phyloP scores from a whole-genome alignment of 2,329 filamentous ascomycete species.

The Spiromastix sp. region DNA sequence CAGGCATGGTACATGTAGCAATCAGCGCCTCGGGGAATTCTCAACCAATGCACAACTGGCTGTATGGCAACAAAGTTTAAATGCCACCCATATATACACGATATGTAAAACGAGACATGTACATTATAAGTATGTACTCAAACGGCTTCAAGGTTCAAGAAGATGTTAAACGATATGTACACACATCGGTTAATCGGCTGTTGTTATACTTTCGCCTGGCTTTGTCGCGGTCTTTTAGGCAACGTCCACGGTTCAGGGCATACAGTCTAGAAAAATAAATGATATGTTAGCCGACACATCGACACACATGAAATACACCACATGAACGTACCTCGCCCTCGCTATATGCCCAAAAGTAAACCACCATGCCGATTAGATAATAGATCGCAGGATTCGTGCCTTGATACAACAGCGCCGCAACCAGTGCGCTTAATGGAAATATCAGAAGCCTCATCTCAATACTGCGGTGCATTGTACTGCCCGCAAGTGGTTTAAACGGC shows the following conservation, averaged over 20 bases:
- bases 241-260: slow-evolving; percentile 62
- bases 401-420: slow-evolving; percentile 75
- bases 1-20: too few relatives aligned
- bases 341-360: slow-evolving; percentile 96
- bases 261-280: slow-evolving; percentile 42
- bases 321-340: slow-evolving; percentile 75
- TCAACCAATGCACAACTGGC: too few relatives aligned
- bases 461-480: slow-evolving; percentile 68
- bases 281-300: background rate
- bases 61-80: too few relatives aligned
- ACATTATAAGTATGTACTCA: too few relatives aligned
- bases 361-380: slow-evolving; percentile 71
- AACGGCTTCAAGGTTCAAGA: too few relatives aligned
- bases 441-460: slow-evolving; percentile 77
- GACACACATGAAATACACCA: background rate
- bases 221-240: slow-evolving; percentile 38
- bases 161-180: too few relatives aligned
- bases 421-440: slow-evolving; percentile 66
- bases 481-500: slow-evolving; percentile 70
- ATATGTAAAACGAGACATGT: too few relatives aligned
- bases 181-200: background rate
- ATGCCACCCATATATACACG: too few relatives aligned
- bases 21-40: too few relatives aligned
- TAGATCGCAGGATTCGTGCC: slow-evolving; percentile 86
- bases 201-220: slow-evolving; percentile 20